Percentiles rank a stretch among this genome's conserved stretches.
phyloP scores from a whole-genome alignment of 164 flowering plant genomes.

The Litsea cubeba region DNA sequence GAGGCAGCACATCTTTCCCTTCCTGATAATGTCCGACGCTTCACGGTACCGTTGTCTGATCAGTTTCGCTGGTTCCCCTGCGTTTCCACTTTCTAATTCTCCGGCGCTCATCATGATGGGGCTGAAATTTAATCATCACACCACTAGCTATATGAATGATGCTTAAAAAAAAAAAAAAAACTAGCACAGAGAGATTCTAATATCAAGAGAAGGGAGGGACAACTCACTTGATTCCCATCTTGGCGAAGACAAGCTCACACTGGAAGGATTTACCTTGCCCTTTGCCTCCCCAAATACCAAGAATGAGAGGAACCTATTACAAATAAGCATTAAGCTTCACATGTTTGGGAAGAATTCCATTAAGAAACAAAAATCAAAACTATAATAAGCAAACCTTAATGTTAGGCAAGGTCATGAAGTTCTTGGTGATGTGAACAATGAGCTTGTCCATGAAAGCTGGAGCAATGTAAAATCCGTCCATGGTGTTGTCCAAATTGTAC shows the following conservation, averaged over 20 bases:
- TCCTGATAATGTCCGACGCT: conserved; percentile 42
- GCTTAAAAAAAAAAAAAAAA: no score
- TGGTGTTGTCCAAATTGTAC: conserved; percentile 40
- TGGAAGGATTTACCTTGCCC: conserved; percentile 69
- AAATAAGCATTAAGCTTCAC: neutral
- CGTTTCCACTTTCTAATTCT: conserved; percentile 46
- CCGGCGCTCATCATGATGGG: conserved; percentile 52
- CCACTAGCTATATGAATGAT: neutral
- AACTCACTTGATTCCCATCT: conserved; percentile 45
- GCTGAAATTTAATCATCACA: conserved; percentile 19
- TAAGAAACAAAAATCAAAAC: neutral
- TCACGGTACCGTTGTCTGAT: conserved; percentile 48
- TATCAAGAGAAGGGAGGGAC: neutral
- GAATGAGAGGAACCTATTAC: conserved; percentile 50
- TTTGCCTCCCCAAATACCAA: conserved; percentile 64
- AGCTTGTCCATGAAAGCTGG: conserved; percentile 67
- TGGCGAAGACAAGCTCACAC: conserved; percentile 56
- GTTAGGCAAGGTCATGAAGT: conserved; percentile 52
- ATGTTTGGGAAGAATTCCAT: neutral
- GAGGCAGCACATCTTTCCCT: conserved; percentile 47
- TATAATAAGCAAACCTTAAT: conserved; percentile 31
- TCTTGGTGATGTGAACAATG: conserved; percentile 54
- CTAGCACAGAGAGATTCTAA: no score
- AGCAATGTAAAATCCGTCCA: conserved; percentile 52
- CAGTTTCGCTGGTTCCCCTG: conserved; percentile 46